These are phyloP conservation scores for Abrus pulchellus DNA, from an alignment of 306 rosid genomes.

Conservation along the genomic window DNA sequence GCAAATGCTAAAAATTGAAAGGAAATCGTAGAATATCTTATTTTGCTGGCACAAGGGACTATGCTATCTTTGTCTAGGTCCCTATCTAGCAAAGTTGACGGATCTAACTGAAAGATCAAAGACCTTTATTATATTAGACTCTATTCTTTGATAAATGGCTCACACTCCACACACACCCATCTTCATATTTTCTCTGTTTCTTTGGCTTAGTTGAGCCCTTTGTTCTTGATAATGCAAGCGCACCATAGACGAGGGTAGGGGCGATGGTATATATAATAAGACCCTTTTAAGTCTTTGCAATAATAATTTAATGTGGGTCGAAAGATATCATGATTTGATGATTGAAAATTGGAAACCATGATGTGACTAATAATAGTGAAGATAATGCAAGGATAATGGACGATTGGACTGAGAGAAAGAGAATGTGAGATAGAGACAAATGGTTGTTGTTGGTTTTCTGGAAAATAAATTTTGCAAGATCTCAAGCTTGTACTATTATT, in stretches of 20 bases:
- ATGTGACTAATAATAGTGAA: slow-evolving; percentile 64
- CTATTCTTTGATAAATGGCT: neutral
- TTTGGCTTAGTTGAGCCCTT: slow-evolving; percentile 12
- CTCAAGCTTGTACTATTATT: slow-evolving; percentile 5
- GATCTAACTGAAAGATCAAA: neutral
- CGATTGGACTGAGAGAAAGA: slow-evolving; percentile 61
- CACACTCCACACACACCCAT: too few species aligned
- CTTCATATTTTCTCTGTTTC: too few species aligned
- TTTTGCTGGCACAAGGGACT: slow-evolving; percentile 8
- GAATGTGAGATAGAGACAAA: slow-evolving; percentile 44
- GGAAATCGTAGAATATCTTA: slow-evolving; percentile 34
- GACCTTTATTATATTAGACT: slow-evolving; percentile 12
- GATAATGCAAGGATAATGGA: slow-evolving; percentile 67
- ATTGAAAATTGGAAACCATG: slow-evolving; percentile 60
- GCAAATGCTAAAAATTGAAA: slow-evolving; percentile 20
- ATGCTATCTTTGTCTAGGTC: slow-evolving; percentile 16
- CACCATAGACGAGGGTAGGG: neutral
- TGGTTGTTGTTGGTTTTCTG: slow-evolving; percentile 25
- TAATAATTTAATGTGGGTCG: slow-evolving; percentile 48
- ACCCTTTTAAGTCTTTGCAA: slow-evolving; percentile 8
- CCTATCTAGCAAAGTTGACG: neutral
- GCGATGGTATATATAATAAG: neutral
- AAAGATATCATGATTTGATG: slow-evolving; percentile 61
- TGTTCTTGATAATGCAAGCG: slow-evolving; percentile 45
- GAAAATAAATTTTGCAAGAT: neutral